A percentile compares a stretch with the other conserved stretches of the same genome.
Evolutionary conservation across 371 early-diverging fungal species (phyloP).

Genomic region (Chytridium lagenaria): DNA sequence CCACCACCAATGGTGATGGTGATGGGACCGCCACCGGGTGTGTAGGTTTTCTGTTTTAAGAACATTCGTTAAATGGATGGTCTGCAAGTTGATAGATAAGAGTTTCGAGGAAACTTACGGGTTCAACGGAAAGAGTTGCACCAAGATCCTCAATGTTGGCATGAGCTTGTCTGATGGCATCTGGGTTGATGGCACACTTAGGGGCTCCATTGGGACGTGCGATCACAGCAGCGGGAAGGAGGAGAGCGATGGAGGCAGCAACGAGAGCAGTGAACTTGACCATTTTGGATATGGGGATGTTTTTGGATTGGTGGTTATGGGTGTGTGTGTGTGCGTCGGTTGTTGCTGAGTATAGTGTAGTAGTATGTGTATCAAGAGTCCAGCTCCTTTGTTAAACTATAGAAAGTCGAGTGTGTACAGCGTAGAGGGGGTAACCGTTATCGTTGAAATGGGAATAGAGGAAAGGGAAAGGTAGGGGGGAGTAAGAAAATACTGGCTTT

Average conservation of each 20-base stretch:
- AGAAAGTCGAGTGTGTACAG: no score
- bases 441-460: no score
- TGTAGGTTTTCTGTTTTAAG: conserved; percentile 8
- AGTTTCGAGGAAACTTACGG: conserved; percentile 1
- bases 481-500: no score
- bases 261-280: conserved; percentile 12
- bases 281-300: conserved; percentile 1
- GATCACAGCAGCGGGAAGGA: conserved; percentile 6
- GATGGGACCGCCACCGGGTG: conserved; percentile 18
- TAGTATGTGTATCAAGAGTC: no score
- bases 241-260: conserved; percentile 11
- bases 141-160: conserved; percentile 25
- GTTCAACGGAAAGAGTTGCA: conserved; percentile 17
- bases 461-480: no score
- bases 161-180: conserved; percentile 33
- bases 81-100: neutral
- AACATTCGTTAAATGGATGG: no score
- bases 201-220: conserved; percentile 38
- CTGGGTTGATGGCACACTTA: conserved; percentile 37
- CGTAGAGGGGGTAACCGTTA: no score
- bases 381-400: conserved; percentile 5
- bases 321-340: neutral
- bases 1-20: conserved; percentile 19
- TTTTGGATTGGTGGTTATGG: neutral
- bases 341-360: no score